Evolutionary conservation across 2,329 filamentous ascomycete genomes (phyloP).

Genomic region (Penicillium sp.): DNA sequence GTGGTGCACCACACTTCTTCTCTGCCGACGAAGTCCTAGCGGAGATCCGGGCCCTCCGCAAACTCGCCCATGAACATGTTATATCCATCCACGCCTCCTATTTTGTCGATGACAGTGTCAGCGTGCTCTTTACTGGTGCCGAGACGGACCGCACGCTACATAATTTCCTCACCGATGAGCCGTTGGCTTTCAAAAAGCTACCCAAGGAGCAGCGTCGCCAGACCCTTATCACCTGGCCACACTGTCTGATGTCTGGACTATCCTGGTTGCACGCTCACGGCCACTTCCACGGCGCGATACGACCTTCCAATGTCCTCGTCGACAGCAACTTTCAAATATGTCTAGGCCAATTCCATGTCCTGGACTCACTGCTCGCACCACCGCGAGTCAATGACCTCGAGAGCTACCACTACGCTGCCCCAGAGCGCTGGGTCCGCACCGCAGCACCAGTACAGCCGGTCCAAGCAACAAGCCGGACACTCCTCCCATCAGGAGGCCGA

Average conservation of each 20-base stretch:
- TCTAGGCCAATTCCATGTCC: slow-evolving; percentile 58
- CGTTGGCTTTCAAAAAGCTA: slow-evolving; percentile 43
- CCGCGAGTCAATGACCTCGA: slow-evolving; percentile 57
- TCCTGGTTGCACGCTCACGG: slow-evolving; percentile 58
- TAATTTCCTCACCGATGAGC: slow-evolving; percentile 44
- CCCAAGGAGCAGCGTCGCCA: slow-evolving; percentile 44
- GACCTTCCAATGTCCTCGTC: slow-evolving; percentile 61
- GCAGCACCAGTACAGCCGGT: slow-evolving; percentile 33
- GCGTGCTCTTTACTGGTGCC: slow-evolving; percentile 43
- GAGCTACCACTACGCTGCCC: slow-evolving; percentile 59
- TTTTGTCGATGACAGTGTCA: slow-evolving; percentile 43
- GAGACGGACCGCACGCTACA: slow-evolving; percentile 42
- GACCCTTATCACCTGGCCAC: slow-evolving; percentile 47
- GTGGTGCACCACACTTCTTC: slow-evolving; percentile 38
- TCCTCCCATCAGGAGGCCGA: slow-evolving; percentile 44
- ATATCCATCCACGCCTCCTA: slow-evolving; percentile 48
- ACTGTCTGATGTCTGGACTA: slow-evolving; percentile 55
- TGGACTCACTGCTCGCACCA: slow-evolving; percentile 55
- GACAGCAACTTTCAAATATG: slow-evolving; percentile 57
- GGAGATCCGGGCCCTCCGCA: slow-evolving; percentile 41
- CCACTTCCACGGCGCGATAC: slow-evolving; percentile 57
- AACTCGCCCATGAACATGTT: slow-evolving; percentile 45
- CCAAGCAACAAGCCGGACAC: slow-evolving; percentile 23
- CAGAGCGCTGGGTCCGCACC: slow-evolving; percentile 52
- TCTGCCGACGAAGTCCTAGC: slow-evolving; percentile 42